Evolutionary conservation across 345 rosid genomes (phyloP), one percentile per base, ranked within the genome.

Genomic region (Populus simonii): DNA sequence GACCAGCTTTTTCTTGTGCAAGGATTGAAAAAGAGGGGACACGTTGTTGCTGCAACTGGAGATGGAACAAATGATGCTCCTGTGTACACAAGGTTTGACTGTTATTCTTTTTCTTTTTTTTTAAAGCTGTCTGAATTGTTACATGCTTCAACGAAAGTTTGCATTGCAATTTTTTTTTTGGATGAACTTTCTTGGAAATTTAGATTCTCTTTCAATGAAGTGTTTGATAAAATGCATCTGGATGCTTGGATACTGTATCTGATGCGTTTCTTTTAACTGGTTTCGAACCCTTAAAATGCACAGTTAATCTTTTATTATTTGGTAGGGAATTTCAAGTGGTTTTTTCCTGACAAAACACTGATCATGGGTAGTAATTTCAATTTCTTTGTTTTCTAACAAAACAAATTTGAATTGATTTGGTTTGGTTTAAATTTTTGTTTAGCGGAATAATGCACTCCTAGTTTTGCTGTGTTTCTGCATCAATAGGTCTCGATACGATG

Each of bases 41-140:
- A 86, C 29, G 89, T 86, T 73, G 91, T 88, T 22, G 91, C 89
- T 57, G 91, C 86, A 22, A 88, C 91, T 3, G 91, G 91, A 5
- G 89, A 88, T 83, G 89, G 91, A 59, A 86, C 89, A 72, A 86
- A 88, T 79, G 91, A 88, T 66, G 91, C 91, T 55, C 89, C 91
- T 39, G 89, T 88, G 13, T 88, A 36, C 86, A 86, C 20, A 88
- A 88, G 89, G 89, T 33, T 81, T 59, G 70, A 49, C 39, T 55
- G 43, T 39, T 39, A 39, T 39, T 39, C 43, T 20, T 18, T 7
- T 51, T 8, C 20, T 53, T 18, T 1, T 51, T 51, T 53, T 20
- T 53, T 6, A 7, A 53, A 6, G 59, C 59, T 53, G 2, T 53
- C 20, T 6, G n/a, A 53, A 53, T 18, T 18, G 8, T 53, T 53